phyloP scores from a whole-genome alignment of 805 yeast genomes.

The Sugiyamaella americana region DNA sequence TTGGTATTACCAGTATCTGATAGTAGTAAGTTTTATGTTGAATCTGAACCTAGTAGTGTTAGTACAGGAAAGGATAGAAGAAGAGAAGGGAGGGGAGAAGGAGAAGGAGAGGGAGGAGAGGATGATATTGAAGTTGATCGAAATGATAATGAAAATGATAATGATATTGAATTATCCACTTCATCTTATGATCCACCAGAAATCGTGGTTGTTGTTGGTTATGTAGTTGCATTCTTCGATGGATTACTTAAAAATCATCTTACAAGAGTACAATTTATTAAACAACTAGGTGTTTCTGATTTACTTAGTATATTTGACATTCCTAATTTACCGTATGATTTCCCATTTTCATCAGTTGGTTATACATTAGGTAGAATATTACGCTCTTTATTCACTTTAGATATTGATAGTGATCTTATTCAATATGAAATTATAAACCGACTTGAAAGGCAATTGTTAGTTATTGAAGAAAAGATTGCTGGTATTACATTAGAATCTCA shows the following conservation, averaged over 20 bases:
- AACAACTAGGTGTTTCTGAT: constrained; percentile 21
- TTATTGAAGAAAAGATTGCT: constrained; percentile 6
- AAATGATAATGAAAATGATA: neutral
- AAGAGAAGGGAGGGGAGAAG: neutral
- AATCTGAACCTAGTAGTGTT: constrained; percentile 10
- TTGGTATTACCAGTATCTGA: constrained; percentile 30
- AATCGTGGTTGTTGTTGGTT: constrained; percentile 12
- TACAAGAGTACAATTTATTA: constrained; percentile 26
- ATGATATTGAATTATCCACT: neutral
- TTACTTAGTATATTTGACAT: constrained; percentile 22
- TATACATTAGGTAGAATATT: constrained; percentile 18
- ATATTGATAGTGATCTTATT: constrained; percentile 20
- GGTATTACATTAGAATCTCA: constrained; percentile 1
- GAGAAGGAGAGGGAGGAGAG: neutral
- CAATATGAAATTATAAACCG: constrained; percentile 14
- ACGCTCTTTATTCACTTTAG: constrained; percentile 21
- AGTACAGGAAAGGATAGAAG: too few relatives aligned
- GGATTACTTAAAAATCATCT: constrained; percentile 27
- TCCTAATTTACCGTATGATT: constrained; percentile 29
- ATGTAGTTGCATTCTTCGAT: constrained; percentile 26
- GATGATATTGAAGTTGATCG: constrained; percentile 1
- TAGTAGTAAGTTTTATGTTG: constrained; percentile 10
- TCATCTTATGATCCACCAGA: constrained; percentile 6
- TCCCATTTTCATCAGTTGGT: constrained; percentile 24
- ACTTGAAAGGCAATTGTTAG: constrained; percentile 1